These are phyloP conservation scores for Ceratocystiopsis brevicomis DNA, from an alignment of 2,329 filamentous ascomycete species.

Conservation along the genomic window DNA sequence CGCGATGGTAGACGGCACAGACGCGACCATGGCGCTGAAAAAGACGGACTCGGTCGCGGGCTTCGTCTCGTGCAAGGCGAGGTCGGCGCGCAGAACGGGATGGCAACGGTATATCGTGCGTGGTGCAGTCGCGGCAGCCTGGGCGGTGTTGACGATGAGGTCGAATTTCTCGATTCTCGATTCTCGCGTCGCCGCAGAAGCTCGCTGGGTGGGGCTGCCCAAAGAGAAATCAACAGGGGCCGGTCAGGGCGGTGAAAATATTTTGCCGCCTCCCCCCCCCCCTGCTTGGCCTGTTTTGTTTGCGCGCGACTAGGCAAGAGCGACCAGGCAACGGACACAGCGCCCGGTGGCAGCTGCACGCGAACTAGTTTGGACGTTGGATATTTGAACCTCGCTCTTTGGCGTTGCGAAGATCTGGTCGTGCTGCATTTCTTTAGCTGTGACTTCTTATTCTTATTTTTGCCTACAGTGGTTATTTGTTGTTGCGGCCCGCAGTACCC, in stretches of 20 bases:
- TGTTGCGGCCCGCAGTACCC: no score
- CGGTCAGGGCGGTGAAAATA: conserved; percentile 5
- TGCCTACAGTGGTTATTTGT: no score
- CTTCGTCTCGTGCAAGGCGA: no score
- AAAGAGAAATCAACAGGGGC: neutral
- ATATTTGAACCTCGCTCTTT: neutral
- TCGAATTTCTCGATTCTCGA: no score
- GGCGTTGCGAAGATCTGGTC: no score
- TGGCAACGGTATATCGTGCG: no score
- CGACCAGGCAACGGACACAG: conserved; percentile 4
- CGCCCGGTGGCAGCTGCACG: neutral
- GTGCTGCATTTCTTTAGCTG: no score
- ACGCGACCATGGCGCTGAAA: conserved; percentile 6
- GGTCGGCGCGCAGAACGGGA: no score
- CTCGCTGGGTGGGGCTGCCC: conserved; percentile 3
- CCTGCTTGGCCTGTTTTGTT: conserved; percentile 1
- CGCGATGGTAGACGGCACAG: neutral
- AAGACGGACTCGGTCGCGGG: neutral
- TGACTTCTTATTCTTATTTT: no score
- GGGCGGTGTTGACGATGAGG: no score
- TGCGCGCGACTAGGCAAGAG: conserved; percentile 3
- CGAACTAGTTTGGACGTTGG: neutral
- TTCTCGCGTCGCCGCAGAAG: conserved; percentile 6
- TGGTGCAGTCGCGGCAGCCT: no score
- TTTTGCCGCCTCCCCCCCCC: conserved; percentile 5